Percentiles rank a stretch among this genome's conserved stretches.
Conservation (phyloP, 768 basidiomycete species). For the Tephrocybe sp. region DNA sequence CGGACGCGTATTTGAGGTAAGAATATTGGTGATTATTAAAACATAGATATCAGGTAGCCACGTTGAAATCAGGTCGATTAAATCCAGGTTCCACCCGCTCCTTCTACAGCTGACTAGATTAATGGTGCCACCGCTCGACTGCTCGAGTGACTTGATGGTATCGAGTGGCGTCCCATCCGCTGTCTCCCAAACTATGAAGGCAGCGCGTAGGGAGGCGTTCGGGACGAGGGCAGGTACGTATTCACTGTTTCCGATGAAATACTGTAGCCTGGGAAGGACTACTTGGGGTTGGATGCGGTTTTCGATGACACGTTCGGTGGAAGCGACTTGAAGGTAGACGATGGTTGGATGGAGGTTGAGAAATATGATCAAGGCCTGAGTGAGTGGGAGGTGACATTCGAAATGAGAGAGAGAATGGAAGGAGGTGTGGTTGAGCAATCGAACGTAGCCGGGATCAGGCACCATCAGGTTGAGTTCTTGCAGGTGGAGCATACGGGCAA, state of each 20-base stretch:
- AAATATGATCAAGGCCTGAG: constrained; percentile 28
- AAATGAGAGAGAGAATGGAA: constrained; percentile 33
- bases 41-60: constrained; percentile 33
- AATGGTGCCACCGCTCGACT: constrained; percentile 31
- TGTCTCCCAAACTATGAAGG: constrained; percentile 36
- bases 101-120: constrained; percentile 35
- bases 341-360: constrained; percentile 35
- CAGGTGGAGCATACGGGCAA: constrained; percentile 24
- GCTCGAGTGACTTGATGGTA: constrained; percentile 30
- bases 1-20: constrained; percentile 30
- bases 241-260: constrained; percentile 36
- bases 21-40: constrained; percentile 35
- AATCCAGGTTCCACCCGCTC: constrained; percentile 40
- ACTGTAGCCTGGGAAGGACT: constrained; percentile 32
- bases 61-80: constrained; percentile 32
- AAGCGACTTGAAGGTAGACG: constrained; percentile 34
- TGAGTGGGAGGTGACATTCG: constrained; percentile 35
- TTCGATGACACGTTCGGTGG: constrained; percentile 18
- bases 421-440: constrained; percentile 19
- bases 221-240: constrained; percentile 28
- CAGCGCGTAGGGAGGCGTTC: constrained; percentile 30
- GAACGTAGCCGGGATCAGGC: constrained; percentile 28
- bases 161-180: constrained; percentile 28
- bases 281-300: constrained; percentile 17
- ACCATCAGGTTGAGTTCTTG: constrained; percentile 32